Percentiles rank a stretch among this genome's conserved stretches.
phyloP scores from a whole-genome alignment of 805 yeast genomes.

The Debaryomyces hansenii region DNA sequence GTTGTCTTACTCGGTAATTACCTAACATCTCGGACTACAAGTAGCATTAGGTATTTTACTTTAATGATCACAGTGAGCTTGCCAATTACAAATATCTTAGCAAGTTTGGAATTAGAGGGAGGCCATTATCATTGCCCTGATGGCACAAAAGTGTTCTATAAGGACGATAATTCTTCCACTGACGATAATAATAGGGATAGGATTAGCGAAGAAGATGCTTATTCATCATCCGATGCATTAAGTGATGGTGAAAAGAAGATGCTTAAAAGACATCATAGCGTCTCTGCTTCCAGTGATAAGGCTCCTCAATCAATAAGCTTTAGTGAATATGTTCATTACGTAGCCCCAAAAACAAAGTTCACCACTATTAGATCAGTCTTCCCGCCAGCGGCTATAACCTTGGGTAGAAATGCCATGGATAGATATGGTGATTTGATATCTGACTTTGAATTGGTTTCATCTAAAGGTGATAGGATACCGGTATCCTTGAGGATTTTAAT shows the following conservation, averaged over 20 bases:
- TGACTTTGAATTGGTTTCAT: slow-evolving; percentile 69
- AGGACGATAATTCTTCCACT: slow-evolving; percentile 13
- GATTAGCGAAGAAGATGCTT: slow-evolving; percentile 5
- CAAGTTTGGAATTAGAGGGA: slow-evolving; percentile 42
- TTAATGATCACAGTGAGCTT: slow-evolving; percentile 50
- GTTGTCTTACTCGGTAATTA: slow-evolving; percentile 59
- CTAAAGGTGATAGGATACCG: slow-evolving; percentile 69
- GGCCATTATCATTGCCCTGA: slow-evolving; percentile 20
- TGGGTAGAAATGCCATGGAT: slow-evolving; percentile 74
- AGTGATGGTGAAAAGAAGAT: slow-evolving; percentile 8
- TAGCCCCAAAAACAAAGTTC: slow-evolving; percentile 68
- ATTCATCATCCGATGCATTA: slow-evolving; percentile 3
- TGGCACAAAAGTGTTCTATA: slow-evolving; percentile 5
- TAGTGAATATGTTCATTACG: slow-evolving; percentile 71
- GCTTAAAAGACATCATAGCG: neutral
- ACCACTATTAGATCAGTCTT: slow-evolving; percentile 68
- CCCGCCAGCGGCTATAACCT: slow-evolving; percentile 74
- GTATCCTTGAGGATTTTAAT: slow-evolving; percentile 61
- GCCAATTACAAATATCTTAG: slow-evolving; percentile 53
- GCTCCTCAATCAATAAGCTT: slow-evolving; percentile 43
- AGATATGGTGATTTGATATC: slow-evolving; percentile 61
- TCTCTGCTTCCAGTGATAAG: slow-evolving; percentile 16
- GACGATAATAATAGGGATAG: slow-evolving; percentile 9
- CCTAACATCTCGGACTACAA: slow-evolving; percentile 44
- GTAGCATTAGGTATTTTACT: slow-evolving; percentile 49